These are phyloP conservation scores for Fusarium sp. DNA, from an alignment of 2,329 filamentous ascomycete genomes.

Conservation along the genomic window DNA sequence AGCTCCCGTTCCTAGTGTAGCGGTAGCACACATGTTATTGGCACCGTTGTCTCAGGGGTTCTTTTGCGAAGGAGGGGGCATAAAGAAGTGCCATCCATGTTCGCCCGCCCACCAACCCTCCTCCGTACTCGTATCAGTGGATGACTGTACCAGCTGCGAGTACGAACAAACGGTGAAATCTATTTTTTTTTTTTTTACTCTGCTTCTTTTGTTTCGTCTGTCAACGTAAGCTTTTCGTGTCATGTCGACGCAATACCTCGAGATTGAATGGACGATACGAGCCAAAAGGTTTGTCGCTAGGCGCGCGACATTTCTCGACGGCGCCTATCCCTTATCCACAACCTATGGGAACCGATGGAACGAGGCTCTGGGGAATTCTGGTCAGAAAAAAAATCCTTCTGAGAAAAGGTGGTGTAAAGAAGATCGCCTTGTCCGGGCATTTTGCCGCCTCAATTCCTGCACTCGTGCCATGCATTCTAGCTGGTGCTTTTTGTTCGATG, in stretches of 20 bases:
- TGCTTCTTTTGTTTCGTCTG: conserved; percentile 22
- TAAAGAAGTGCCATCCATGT: conserved; percentile 17
- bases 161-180: background rate
- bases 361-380: conserved; percentile 8
- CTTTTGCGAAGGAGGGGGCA: conserved; percentile 7
- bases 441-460: conserved; percentile 10
- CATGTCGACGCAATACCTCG: conserved; percentile 25
- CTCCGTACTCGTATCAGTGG: conserved; percentile 37
- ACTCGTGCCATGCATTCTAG: conserved; percentile 17
- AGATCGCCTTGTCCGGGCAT: background rate
- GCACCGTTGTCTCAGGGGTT: conserved; percentile 41
- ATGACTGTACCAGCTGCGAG: background rate
- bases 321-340: conserved; percentile 13
- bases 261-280: conserved; percentile 22
- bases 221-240: conserved; percentile 28
- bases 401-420: background rate
- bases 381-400: background rate
- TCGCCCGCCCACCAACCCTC: background rate
- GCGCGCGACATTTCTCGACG: conserved; percentile 28
- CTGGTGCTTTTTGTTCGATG: conserved; percentile 14
- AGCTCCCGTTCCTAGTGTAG: conserved; percentile 44
- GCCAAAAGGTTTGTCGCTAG: conserved; percentile 17
- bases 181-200: background rate
- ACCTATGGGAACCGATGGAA: background rate
- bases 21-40: conserved; percentile 36